These are phyloP conservation scores for Trichophaea hybrida DNA, from an alignment of 2,329 filamentous ascomycete genomes.

Conservation along the genomic window DNA sequence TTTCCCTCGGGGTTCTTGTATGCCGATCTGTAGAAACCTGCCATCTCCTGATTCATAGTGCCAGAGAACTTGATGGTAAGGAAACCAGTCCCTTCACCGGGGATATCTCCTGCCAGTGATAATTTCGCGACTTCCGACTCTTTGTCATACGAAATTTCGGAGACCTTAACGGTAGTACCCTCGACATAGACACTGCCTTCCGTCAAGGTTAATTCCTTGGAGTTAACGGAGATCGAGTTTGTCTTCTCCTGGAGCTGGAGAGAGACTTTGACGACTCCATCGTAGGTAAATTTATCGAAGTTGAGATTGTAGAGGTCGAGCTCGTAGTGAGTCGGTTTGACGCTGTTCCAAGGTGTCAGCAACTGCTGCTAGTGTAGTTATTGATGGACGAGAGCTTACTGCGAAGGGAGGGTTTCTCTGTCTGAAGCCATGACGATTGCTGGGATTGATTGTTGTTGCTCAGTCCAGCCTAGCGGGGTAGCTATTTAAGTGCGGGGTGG, in stretches of 20 bases:
- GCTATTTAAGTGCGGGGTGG: neutral
- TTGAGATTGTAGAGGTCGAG: constrained; percentile 71
- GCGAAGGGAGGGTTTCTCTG: constrained; percentile 23
- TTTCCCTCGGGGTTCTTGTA: constrained; percentile 53
- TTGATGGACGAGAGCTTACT: constrained; percentile 13
- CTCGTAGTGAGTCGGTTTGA: constrained; percentile 75
- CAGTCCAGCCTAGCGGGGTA: neutral
- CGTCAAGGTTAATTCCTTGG: constrained; percentile 66
- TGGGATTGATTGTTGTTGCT: neutral
- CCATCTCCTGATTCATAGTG: constrained; percentile 63
- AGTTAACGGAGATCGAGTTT: constrained; percentile 69
- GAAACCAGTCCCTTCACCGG: constrained; percentile 49
- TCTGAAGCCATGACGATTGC: constrained; percentile 20
- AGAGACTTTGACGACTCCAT: constrained; percentile 71
- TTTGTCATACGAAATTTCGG: constrained; percentile 62
- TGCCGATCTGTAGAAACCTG: constrained; percentile 84
- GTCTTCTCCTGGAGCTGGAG: constrained; percentile 56
- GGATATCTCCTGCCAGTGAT: constrained; percentile 57
- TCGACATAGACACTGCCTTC: constrained; percentile 48
- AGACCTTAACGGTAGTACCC: constrained; percentile 43
- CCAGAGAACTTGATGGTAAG: constrained; percentile 64
- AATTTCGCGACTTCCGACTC: constrained; percentile 73
- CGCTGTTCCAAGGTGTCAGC: constrained; percentile 32
- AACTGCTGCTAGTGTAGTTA: neutral
- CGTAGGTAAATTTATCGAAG: constrained; percentile 59